These are phyloP conservation scores for Hyaloscypha hepaticicola DNA, from an alignment of 495 filamentous ascomycete species.

Conservation along the genomic window DNA sequence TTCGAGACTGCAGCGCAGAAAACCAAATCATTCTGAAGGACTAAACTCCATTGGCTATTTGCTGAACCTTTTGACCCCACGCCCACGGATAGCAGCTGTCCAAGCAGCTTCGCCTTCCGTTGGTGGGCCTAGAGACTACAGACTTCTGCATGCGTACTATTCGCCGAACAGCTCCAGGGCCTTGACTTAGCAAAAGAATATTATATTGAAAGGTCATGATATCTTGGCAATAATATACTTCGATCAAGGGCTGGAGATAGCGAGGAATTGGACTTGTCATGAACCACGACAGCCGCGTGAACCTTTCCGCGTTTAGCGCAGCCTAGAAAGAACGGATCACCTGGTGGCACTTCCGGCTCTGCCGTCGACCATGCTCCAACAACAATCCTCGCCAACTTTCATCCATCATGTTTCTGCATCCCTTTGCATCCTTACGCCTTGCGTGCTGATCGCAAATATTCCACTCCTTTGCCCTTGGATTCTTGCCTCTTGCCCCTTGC, in stretches of 20 bases:
- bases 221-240: no score
- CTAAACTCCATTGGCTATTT: no score
- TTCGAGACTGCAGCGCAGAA: no score
- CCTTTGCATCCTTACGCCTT: slow-evolving; percentile 5
- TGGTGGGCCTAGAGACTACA: no score
- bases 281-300: background rate
- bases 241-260: background rate
- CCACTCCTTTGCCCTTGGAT: background rate
- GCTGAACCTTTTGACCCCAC: no score
- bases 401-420: background rate
- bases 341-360: background rate
- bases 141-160: no score
- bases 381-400: background rate
- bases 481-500: background rate
- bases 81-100: no score
- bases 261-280: background rate
- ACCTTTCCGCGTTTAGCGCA: slow-evolving; percentile 12
- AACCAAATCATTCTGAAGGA: no score
- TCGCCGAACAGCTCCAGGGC: no score
- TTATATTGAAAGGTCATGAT: no score
- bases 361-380: background rate
- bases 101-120: no score
- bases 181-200: no score
- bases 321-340: slow-evolving; percentile 4
- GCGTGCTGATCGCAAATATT: background rate